phyloP scores from a whole-genome alignment of 1,284 basidiomycete species.

The Ustilago esculenta region DNA sequence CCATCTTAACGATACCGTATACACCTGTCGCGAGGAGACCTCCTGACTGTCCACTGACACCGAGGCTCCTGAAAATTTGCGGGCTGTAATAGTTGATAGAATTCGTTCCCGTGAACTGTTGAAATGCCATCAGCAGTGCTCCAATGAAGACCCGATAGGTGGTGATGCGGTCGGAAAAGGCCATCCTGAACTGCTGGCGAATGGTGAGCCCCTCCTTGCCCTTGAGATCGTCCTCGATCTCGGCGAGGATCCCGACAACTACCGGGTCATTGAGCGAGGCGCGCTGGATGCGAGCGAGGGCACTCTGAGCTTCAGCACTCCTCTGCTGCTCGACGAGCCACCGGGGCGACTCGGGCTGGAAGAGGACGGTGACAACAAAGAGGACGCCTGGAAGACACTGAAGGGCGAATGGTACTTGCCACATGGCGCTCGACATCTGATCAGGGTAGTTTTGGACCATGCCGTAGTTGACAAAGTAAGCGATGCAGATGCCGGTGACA shows the following conservation, averaged over 20 bases:
- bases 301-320: constrained; percentile 19
- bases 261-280: constrained; percentile 9
- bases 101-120: constrained; percentile 55
- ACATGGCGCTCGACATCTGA: constrained; percentile 44
- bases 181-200: constrained; percentile 67
- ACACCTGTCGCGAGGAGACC: constrained; percentile 50
- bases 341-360: constrained; percentile 62
- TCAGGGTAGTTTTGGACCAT: constrained; percentile 33
- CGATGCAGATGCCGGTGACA: constrained; percentile 57
- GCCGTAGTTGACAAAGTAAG: constrained; percentile 48
- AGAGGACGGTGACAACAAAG: constrained; percentile 50
- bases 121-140: constrained; percentile 54
- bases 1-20: constrained; percentile 48
- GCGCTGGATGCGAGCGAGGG: constrained; percentile 36
- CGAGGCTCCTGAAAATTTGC: constrained; percentile 57
- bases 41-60: constrained; percentile 49
- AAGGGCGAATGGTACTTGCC: constrained; percentile 61
- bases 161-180: constrained; percentile 66
- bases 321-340: constrained; percentile 56
- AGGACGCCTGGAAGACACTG: constrained; percentile 61
- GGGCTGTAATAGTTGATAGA: constrained; percentile 51
- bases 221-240: constrained; percentile 45
- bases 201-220: constrained; percentile 57
- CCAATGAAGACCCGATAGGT: constrained; percentile 64
- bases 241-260: constrained; percentile 31